phyloP scores from a whole-genome alignment of 139 green algal genomes.

The Limnomonas spitsbergensis region DNA sequence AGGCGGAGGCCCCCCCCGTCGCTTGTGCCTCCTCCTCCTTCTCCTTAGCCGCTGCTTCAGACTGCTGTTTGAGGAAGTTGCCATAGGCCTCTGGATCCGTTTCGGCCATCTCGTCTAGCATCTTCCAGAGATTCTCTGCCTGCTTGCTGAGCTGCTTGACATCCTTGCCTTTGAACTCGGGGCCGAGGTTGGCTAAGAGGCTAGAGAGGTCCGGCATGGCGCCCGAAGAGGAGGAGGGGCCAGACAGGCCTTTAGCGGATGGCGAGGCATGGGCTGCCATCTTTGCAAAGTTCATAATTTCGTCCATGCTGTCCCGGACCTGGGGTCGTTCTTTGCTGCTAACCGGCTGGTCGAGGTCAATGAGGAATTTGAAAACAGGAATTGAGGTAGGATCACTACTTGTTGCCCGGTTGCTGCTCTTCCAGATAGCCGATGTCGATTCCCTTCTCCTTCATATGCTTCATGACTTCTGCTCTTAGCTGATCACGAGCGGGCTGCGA shows the following conservation, averaged over 20 bases:
- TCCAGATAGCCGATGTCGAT: neutral
- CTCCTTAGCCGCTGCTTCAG: neutral
- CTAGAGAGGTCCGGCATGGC: neutral
- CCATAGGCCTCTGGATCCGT: neutral
- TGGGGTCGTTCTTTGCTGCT: too few relatives aligned
- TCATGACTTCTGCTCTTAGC: neutral
- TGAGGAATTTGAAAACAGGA: too few relatives aligned
- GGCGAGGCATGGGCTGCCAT: too few relatives aligned
- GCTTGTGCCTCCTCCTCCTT: neutral
- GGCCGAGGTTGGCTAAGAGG: neutral
- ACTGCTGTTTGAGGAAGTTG: neutral
- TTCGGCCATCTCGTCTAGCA: slow-evolving; percentile 11
- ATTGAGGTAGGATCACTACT: too few relatives aligned
- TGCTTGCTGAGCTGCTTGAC: neutral
- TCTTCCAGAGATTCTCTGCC: slow-evolving; percentile 2
- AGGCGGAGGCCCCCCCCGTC: too few relatives aligned
- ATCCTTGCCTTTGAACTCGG: neutral
- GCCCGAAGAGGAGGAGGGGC: too few relatives aligned
- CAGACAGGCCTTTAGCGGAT: too few relatives aligned
- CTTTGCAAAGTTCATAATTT: too few relatives aligned
- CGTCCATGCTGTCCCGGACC: too few relatives aligned
- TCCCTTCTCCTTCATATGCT: slow-evolving; percentile 5
- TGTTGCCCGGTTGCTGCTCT: neutral
- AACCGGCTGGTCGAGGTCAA: too few relatives aligned
- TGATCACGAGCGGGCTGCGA: neutral